Evolutionary conservation across 345 rosid genomes (phyloP), one percentile per base, ranked within the genome.

Genomic region (Excoecaria agallocha): DNA sequence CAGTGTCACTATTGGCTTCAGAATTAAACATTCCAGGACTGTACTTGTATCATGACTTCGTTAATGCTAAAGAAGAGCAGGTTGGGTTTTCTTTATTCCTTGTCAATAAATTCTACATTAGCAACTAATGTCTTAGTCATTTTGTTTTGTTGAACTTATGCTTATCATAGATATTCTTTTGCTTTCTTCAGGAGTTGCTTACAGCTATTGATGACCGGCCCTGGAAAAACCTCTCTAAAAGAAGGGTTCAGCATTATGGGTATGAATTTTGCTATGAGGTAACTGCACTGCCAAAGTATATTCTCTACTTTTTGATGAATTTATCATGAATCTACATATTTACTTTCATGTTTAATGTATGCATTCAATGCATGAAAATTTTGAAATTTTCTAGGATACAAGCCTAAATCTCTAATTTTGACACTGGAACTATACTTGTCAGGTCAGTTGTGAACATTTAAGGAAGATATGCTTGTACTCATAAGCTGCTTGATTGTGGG

Each of bases 201-300:
- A 88, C 86, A 48, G 95, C 92, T 19, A 93, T 94, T 80, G 98
- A 94, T 82, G 69, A 61, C 55, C 77, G 78, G 65, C 89, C 93
- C 73, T 94, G 97, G 98, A 86, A 86, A 43, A 84, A 79, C 76
- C 95, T 94, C 1, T 76, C 97, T 0, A 94, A 94, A 81, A 81
- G 97, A 76, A 88, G 97, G 82, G 97, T 94, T 81, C 98, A 90
- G 77, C 98, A 94, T 85, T 90, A 94, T 71, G 98, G 98, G 72
- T 94, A 94, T 76, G 90, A 90, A 81, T 94, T 94, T 77, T 84
- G 90, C 80, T 94, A 94, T 50, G 88, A 83, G 3, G 96, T 91
- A 77, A 80, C 17, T 43, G 22, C 46, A 15, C 64, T 72, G 59
- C 48, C 17, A 59, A 22, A 65, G 16, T 71, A 16, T 56, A 67